Conservation (phyloP, 2,329 filamentous ascomycete genomes). For the Apiospora kogelbergensis region DNA sequence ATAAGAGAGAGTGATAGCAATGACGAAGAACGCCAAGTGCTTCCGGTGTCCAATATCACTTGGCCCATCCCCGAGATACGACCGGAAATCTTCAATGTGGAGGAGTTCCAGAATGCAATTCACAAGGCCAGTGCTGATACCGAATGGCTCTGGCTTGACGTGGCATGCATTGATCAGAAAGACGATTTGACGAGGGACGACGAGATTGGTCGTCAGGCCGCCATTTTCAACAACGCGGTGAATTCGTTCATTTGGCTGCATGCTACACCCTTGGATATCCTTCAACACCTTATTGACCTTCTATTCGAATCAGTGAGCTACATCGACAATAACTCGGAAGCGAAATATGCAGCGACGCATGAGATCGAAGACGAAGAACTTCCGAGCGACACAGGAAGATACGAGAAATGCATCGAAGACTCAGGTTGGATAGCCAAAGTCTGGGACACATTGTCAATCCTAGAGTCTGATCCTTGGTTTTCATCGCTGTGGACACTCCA, state of each 20-base stretch:
- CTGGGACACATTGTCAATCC: too few relatives aligned
- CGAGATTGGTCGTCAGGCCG: slow-evolving; percentile 10
- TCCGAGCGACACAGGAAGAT: background rate
- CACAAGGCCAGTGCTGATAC: background rate
- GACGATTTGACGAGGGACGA: background rate
- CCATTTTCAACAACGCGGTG: slow-evolving; percentile 11
- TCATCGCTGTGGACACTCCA: slow-evolving; percentile 11
- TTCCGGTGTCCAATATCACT: background rate
- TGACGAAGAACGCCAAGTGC: background rate
- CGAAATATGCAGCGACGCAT: too few relatives aligned
- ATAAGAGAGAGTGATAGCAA: too few relatives aligned
- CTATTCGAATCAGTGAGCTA: too few relatives aligned
- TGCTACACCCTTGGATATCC: too few relatives aligned
- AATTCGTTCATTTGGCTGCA: slow-evolving; percentile 3
- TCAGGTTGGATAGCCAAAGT: too few relatives aligned
- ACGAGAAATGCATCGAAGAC: background rate
- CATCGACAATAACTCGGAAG: too few relatives aligned
- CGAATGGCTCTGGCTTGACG: slow-evolving; percentile 8
- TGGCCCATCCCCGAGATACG: slow-evolving; percentile 6
- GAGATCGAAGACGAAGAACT: too few relatives aligned
- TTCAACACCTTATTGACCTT: too few relatives aligned
- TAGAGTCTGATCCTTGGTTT: slow-evolving; percentile 7
- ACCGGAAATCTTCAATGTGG: background rate
- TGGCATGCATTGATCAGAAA: slow-evolving; percentile 11
- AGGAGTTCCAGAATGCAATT: background rate